A percentile compares a stretch with the other conserved stretches of the same genome.
phyloP scores from a whole-genome alignment of 352 stramenopile species.

The Elongisporangium undulatum region DNA sequence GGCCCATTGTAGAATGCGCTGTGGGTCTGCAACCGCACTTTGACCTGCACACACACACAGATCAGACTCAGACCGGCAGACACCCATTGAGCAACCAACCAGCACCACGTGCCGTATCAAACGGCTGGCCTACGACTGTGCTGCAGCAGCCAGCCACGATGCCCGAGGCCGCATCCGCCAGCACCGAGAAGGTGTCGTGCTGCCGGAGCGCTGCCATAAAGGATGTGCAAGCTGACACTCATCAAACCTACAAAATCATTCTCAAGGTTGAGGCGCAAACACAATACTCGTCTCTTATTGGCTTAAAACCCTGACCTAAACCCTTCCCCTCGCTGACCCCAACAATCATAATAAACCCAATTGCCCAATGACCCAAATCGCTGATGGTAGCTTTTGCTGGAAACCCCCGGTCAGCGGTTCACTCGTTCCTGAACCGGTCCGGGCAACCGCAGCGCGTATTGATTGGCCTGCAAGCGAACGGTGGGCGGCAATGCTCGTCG shows the following conservation, averaged over 20 bases:
- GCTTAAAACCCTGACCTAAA: not conserved
- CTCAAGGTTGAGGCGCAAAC: not conserved
- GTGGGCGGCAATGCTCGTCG: not conserved
- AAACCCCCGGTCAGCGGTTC: not conserved
- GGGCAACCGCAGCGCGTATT: conserved; percentile 10
- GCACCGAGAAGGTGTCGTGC: conserved; percentile 40
- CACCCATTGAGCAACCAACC: not conserved
- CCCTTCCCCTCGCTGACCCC: not conserved
- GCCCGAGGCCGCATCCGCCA: conserved; percentile 48
- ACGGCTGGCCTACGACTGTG: conserved; percentile 57
- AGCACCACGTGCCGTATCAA: conserved; percentile 32
- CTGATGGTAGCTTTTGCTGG: no score
- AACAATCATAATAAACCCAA: no score
- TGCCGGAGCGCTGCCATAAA: conserved; percentile 17
- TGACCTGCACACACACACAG: conserved; percentile 33
- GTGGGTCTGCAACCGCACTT: conserved; percentile 59
- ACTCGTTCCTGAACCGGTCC: not conserved
- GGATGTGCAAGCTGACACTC: not conserved
- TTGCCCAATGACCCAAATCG: not conserved
- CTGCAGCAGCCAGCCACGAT: conserved; percentile 42
- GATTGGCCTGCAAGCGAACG: conserved; percentile 21
- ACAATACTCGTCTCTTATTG: not conserved
- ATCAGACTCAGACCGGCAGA: not conserved
- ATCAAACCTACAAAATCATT: not conserved
- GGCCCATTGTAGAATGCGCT: conserved; percentile 47